Evolutionary conservation across 306 rosid genomes (phyloP).

Genomic region (Astragalus glycyphyllos): DNA sequence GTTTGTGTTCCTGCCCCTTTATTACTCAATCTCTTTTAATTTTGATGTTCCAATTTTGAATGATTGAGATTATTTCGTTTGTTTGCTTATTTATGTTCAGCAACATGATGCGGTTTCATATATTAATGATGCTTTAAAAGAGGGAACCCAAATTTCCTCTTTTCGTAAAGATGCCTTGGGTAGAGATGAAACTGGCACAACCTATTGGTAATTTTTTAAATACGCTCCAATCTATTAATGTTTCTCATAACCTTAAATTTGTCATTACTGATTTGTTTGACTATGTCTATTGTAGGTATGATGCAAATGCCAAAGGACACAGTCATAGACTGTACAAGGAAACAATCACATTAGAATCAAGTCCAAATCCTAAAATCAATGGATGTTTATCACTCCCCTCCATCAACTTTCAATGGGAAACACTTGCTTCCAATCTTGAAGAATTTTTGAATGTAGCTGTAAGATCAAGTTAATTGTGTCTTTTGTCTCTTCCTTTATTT

Average conservation of each 20-base stretch:
- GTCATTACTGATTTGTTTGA: conserved; percentile 28
- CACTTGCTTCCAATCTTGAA: conserved; percentile 74
- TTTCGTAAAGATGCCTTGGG: conserved; percentile 76
- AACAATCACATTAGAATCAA: conserved; percentile 50
- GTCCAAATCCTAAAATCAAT: conserved; percentile 48
- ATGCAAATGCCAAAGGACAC: conserved; percentile 62
- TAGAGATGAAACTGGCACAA: conserved; percentile 62
- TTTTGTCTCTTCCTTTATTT: not conserved
- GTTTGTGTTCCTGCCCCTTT: not conserved
- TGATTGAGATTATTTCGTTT: conserved; percentile 18
- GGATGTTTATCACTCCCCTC: conserved; percentile 49
- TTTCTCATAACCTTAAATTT: conserved; percentile 13
- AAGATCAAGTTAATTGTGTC: conserved; percentile 42
- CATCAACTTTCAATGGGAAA: conserved; percentile 74
- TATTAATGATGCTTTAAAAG: conserved; percentile 72
- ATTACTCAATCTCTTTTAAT: not conserved
- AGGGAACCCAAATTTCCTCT: conserved; percentile 67
- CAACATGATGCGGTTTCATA: conserved; percentile 77
- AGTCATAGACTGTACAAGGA: conserved; percentile 57
- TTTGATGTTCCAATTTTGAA: conserved; percentile 14
- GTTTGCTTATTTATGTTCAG: conserved; percentile 52
- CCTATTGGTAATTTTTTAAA: conserved; percentile 65
- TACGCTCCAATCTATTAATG: conserved; percentile 8
- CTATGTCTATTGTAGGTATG: conserved; percentile 66
- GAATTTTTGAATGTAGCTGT: conserved; percentile 73